Base-by-base conservation (phyloP, 1,284 basidiomycete species). In the Rhodotorula sp. region DNA sequence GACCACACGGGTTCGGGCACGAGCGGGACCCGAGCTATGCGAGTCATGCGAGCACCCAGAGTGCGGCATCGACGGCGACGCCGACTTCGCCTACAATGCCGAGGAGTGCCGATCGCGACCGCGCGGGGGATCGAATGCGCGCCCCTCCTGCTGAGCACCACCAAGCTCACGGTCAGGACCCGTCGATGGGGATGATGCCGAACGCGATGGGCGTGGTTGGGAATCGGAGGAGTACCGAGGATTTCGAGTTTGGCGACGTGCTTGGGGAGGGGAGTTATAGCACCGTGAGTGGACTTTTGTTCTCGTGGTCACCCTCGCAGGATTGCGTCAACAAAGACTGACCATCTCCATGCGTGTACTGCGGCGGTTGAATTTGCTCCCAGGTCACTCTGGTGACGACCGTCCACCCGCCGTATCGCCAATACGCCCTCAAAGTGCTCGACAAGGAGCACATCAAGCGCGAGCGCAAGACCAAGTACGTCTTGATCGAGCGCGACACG, bases 191-290 rank as follows among this genome's bases (percentile, higher is more conserved):
- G 8, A 64, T 51, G 62, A 56, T 39, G 39, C 60, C 70, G 14
- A 72, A 72, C 34, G 58, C 64, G 43, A 68, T 69, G 69, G 69
- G 69, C 12, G 72, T 74, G 14, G 67, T 74, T 2, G 66, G 72
- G 29, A 72, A 31, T 1, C 34, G 69, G 10, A 52, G 74, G 47
- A 75, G 66, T 14, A 70, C 69, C 1, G 65, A 64, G 58, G 74
- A 77, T 59, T 91, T 91, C 78, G 85, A 87, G 70, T 89, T 91
- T 77, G 88, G 87, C 5, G 83, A 86, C 51, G 85, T 87, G 21
- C 83, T 91, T 7, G 90, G 90, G n/a, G 88, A 91, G 79, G 90
- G 90, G 23, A 89, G 89, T 3, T 91, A 90, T 79, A 90, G 89
- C n/a, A 89, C 88, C 2, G 90, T 90, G 79, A 79, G 87, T 83